Percentiles rank a stretch among this genome's conserved stretches.
Evolutionary conservation across 2,329 filamentous ascomycete genomes (phyloP).

Genomic region (Diplocarpon mali): DNA sequence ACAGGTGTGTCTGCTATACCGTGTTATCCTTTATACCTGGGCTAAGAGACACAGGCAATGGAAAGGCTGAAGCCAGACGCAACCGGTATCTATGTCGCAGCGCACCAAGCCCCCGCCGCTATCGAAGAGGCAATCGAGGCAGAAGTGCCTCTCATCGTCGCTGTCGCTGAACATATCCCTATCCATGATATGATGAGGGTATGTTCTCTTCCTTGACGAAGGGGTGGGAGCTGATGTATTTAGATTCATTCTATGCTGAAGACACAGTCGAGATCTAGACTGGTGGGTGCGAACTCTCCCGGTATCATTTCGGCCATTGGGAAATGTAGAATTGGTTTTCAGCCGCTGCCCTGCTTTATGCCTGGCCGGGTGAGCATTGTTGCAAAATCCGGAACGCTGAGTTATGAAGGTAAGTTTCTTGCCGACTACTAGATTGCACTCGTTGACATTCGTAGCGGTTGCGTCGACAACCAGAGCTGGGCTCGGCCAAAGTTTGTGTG

Average conservation of each 20-base stretch:
- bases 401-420: conserved; percentile 44
- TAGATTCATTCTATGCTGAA: conserved; percentile 58
- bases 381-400: conserved; percentile 63
- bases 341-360: conserved; percentile 61
- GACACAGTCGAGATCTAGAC: conserved; percentile 55
- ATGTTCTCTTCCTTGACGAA: conserved; percentile 17
- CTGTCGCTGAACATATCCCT: conserved; percentile 66
- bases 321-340: conserved; percentile 62
- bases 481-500: conserved; percentile 60
- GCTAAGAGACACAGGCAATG: conserved; percentile 41
- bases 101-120: conserved; percentile 58
- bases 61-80: conserved; percentile 62
- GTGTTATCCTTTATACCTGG: neutral
- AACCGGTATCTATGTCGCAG: conserved; percentile 69
- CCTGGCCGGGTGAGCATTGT: conserved; percentile 60
- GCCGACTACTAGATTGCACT: too few relatives aligned
- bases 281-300: conserved; percentile 63
- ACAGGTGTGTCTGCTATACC: conserved; percentile 30
- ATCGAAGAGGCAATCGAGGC: conserved; percentile 73
- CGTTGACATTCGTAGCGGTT: conserved; percentile 36
- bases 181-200: conserved; percentile 62
- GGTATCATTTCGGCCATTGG: conserved; percentile 64
- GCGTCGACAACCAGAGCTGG: conserved; percentile 59
- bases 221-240: neutral
- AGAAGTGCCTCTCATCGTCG: conserved; percentile 64